phyloP scores from a whole-genome alignment of 2,329 filamentous ascomycete genomes.

The Magnaporthiopsis rhizophila region DNA sequence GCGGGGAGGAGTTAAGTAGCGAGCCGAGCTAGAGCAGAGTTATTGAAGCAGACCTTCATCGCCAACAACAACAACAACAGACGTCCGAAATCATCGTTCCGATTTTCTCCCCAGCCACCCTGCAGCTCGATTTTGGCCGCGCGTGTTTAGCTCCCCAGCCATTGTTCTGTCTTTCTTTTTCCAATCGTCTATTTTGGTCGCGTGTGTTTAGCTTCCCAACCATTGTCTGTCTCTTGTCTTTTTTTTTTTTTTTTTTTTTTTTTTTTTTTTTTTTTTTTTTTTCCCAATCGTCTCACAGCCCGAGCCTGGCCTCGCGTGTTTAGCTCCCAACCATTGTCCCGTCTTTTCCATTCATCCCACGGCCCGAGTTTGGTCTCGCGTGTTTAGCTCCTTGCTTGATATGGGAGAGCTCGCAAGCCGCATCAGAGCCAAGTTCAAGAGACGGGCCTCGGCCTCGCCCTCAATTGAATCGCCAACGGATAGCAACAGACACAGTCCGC shows the following conservation, averaged over 20 bases:
- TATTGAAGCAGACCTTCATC: too few species aligned
- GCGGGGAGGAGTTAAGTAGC: not conserved
- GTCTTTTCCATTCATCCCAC: not conserved
- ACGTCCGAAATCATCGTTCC: not conserved
- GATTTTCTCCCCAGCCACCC: too few species aligned
- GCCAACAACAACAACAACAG: too few species aligned
- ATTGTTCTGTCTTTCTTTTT: too few species aligned
- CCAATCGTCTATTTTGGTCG: too few species aligned
- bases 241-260: too few species aligned
- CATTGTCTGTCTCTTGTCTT: too few species aligned
- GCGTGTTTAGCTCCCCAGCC: not conserved
- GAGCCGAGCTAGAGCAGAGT: not conserved
- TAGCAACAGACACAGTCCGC: not conserved
- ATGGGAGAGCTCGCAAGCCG: conserved; percentile 8
- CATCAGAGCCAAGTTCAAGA: conserved; percentile 6
- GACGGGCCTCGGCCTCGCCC: conserved; percentile 3
- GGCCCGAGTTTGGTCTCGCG: not conserved
- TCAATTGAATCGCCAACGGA: conserved; percentile 1
- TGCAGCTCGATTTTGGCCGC: not conserved
- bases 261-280: too few species aligned
- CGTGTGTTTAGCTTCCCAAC: too few species aligned
- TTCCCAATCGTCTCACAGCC: too few species aligned
- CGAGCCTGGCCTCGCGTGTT: too few species aligned
- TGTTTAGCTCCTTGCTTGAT: conserved; percentile 1
- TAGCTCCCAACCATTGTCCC: too few species aligned